Evolutionary conservation across 805 yeast species (phyloP), one percentile per base, ranked within the genome.

Genomic region (Starmera dryadoides): DNA sequence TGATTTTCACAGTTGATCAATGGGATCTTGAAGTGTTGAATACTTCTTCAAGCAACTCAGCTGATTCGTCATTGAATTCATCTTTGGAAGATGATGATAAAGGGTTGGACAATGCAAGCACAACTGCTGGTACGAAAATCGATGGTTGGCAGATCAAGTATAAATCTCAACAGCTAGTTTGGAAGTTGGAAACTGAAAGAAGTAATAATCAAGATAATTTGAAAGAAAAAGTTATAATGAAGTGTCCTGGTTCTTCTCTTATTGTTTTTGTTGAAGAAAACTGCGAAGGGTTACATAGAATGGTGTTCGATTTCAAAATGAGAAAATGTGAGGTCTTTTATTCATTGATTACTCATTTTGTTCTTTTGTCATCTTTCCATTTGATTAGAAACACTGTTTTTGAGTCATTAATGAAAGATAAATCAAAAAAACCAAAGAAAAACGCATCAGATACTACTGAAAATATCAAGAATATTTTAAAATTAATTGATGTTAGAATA

Each of bases 261-360:
- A 46, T 48, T 17, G 25, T 43, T 2, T 63, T 35, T 8, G 39
- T 42, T 49, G 50, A 37, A 36, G 43, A 39, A n/a, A n/a, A n/a
- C n/a, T n/a, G n/a, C n/a, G n/a, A n/a, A n/a, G n/a, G n/a, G n/a
- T n/a, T n/a, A n/a, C n/a, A 53, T 1, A 57, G 42, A 31, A 36
- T 63, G 12, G 11, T 42, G 2, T 35, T 65, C 2, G 52, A 53
- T 23, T 42, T 55, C 38, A 48, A 52, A 16, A 44, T 56, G 12
- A 49, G 54, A 10, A 55, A 50, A 15, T 22, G 60, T 9, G 65
- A 62, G 22, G 43, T 56, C 3, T 49, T 66, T 6, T 58, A 64
- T 33, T 68, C 73, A 3, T 48, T 68, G 14, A 65, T 66, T 42
- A 60, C 68, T 4, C 68, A 69, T 35, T 77, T 75, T 49, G 56